A percentile compares a stretch with the other conserved stretches of the same genome.
These are phyloP conservation scores for Starmerella bacillaris DNA, from an alignment of 805 yeast species.

Conservation along the genomic window DNA sequence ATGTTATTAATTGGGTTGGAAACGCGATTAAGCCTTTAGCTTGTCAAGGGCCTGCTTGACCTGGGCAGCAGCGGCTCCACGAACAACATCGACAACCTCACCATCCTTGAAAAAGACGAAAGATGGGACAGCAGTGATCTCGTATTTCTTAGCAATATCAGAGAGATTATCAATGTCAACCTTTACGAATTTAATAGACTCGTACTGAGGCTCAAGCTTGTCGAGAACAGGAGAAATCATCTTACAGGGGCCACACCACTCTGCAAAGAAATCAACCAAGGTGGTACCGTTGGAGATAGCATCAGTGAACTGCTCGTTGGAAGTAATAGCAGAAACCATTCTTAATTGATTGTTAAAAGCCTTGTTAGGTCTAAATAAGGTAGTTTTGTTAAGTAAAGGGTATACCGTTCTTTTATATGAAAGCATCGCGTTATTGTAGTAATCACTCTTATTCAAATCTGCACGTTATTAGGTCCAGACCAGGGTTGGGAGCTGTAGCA, in stretches of 20 bases:
- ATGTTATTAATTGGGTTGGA: no score
- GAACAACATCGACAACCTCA: constrained; percentile 54
- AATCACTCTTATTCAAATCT: no score
- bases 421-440: not conserved
- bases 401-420: not conserved
- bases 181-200: constrained; percentile 61
- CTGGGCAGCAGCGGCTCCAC: constrained; percentile 66
- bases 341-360: constrained; percentile 1
- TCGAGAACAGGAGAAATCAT: constrained; percentile 88
- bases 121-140: constrained; percentile 51
- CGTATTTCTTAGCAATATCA: constrained; percentile 50
- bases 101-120: constrained; percentile 69
- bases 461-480: no score
- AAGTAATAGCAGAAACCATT: constrained; percentile 39
- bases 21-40: constrained; percentile 6
- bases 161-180: constrained; percentile 79
- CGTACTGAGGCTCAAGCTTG: constrained; percentile 35
- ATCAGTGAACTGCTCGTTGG: constrained; percentile 44
- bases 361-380: not conserved
- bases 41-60: constrained; percentile 48
- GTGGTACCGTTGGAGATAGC: constrained; percentile 57
- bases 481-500: no score
- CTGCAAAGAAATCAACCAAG: constrained; percentile 88
- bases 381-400: not conserved
- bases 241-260: constrained; percentile 99